Percentiles rank a stretch among this genome's conserved stretches.
Conservation (phyloP, 495 filamentous ascomycete genomes). For the Cryomyces antarcticus region DNA sequence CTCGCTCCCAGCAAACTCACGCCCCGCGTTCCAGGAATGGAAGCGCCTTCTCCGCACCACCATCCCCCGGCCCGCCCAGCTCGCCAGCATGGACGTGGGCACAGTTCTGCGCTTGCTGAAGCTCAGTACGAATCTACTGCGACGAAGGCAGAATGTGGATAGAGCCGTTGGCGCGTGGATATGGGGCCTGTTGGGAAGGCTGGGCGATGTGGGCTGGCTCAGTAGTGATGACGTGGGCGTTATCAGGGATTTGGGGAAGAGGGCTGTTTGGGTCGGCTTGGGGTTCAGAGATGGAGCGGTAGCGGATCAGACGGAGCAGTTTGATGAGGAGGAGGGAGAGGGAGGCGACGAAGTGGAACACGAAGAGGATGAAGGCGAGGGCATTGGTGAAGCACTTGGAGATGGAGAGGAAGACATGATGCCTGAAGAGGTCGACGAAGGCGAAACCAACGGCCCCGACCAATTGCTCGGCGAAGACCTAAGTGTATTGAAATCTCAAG, state of each 20-base stretch:
- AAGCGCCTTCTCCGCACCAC: constrained; percentile 28
- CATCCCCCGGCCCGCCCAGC: constrained; percentile 44
- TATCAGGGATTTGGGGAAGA: constrained; percentile 38
- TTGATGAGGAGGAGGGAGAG: background rate
- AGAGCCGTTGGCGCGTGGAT: constrained; percentile 35
- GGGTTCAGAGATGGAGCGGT: constrained; percentile 6
- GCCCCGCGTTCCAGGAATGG: constrained; percentile 25
- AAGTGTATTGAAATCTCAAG: background rate
- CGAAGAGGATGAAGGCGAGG: background rate
- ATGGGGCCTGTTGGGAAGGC: constrained; percentile 38
- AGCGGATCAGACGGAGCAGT: background rate
- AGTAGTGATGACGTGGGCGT: constrained; percentile 33
- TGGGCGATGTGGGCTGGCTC: constrained; percentile 36
- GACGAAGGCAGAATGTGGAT: constrained; percentile 24
- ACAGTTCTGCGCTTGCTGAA: constrained; percentile 35
- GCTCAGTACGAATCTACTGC: constrained; percentile 20
- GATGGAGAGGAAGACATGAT: background rate
- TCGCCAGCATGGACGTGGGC: constrained; percentile 46
- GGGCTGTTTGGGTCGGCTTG: constrained; percentile 23
- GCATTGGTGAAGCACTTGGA: constrained; percentile 3
- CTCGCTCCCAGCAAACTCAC: constrained; percentile 23
- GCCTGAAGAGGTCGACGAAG: background rate
- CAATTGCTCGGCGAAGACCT: too few species aligned
- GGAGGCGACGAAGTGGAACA: background rate
- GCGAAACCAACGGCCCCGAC: too few species aligned